A percentile compares a stretch with the other conserved stretches of the same genome.
phyloP scores from a whole-genome alignment of 176 grass and related monocot genomes.

The Musa schizocarpa region DNA sequence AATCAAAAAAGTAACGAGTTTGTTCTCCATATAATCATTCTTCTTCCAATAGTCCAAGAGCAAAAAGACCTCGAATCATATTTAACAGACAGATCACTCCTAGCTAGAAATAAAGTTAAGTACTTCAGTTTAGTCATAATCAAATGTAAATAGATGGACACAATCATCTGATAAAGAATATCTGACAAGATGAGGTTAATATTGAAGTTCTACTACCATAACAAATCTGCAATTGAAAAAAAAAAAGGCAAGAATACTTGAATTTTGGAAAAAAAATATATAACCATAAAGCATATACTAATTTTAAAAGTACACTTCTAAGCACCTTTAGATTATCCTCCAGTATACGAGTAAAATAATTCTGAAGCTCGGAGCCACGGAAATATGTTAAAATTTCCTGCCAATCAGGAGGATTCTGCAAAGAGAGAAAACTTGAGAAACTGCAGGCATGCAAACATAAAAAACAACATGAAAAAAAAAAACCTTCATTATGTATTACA shows the following conservation, averaged over 20 bases:
- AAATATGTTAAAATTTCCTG: constrained; percentile 77
- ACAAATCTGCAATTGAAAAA: not conserved
- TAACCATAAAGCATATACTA: not conserved
- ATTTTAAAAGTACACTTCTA: not conserved
- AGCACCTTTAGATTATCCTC: constrained; percentile 75
- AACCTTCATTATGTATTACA: constrained; percentile 31
- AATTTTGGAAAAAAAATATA: not conserved
- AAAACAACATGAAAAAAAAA: constrained; percentile 1
- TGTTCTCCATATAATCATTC: not conserved
- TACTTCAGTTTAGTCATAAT: no score
- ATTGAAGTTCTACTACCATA: not conserved
- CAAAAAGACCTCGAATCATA: no score
- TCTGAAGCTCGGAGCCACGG: constrained; percentile 66
- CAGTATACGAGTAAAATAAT: constrained; percentile 62
- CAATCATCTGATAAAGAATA: not conserved
- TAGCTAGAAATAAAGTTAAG: no score
- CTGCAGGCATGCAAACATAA: not conserved
- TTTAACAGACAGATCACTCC: no score
- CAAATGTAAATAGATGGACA: not conserved
- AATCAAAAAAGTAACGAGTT: not conserved
- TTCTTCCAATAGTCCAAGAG: no score
- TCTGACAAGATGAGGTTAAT: not conserved
- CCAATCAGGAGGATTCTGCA: constrained; percentile 65
- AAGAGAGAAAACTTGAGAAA: constrained; percentile 22
- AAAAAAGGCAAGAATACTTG: not conserved